These are phyloP conservation scores for Aspergillus jensenii DNA, from an alignment of 2,329 filamentous ascomycete genomes.

Conservation along the genomic window DNA sequence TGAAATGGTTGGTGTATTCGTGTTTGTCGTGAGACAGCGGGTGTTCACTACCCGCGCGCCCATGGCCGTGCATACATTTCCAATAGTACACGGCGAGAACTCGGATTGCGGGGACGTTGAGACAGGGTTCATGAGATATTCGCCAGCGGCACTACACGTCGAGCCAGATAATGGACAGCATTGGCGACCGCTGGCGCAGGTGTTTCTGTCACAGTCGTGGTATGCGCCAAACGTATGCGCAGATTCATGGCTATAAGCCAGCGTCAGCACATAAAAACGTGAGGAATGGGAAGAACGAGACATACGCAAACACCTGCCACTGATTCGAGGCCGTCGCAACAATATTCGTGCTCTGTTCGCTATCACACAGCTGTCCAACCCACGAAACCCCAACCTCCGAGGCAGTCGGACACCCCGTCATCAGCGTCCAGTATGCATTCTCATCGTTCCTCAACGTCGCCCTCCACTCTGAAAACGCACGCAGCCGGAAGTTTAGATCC, in stretches of 20 bases:
- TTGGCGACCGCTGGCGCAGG: conserved; percentile 51
- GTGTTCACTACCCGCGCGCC: conserved; percentile 69
- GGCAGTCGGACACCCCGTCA: conserved; percentile 76
- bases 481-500: conserved; percentile 37
- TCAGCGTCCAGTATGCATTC: conserved; percentile 88
- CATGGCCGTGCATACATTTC: conserved; percentile 84
- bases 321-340: conserved; percentile 79
- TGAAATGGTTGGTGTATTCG: conserved; percentile 45
- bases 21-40: conserved; percentile 65
- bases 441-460: conserved; percentile 64
- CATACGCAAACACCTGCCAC: conserved; percentile 83
- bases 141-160: conserved; percentile 68
- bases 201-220: conserved; percentile 51
- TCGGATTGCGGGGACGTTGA: conserved; percentile 67
- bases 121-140: conserved; percentile 57
- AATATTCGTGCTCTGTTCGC: conserved; percentile 63
- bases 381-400: conserved; percentile 86
- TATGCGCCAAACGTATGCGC: conserved; percentile 94
- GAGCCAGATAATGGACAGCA: conserved; percentile 73
- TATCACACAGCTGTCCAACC: conserved; percentile 68
- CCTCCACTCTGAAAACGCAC: conserved; percentile 81
- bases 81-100: conserved; percentile 83
- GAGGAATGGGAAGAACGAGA: not conserved
- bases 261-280: not conserved
- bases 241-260: conserved; percentile 64